Conservation (phyloP, 2,329 filamentous ascomycete species). For the Emergomyces pasteurianus region DNA sequence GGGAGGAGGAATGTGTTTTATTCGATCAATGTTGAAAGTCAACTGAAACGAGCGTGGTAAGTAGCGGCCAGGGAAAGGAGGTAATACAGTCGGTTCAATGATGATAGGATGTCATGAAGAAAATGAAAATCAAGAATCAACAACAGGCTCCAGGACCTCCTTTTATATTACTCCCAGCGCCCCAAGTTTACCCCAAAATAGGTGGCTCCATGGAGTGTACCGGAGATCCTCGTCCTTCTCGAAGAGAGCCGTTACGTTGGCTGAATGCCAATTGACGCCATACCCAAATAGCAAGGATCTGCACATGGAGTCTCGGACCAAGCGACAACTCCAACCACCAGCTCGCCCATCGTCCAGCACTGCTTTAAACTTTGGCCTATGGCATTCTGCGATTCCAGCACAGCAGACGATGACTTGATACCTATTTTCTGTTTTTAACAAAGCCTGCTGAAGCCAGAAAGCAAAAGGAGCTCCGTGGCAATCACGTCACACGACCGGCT, state of each 20-base stretch:
- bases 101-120: neutral
- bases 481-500: neutral
- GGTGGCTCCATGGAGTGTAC: neutral
- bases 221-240: neutral
- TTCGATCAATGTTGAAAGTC: neutral
- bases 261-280: neutral
- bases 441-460: neutral
- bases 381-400: neutral
- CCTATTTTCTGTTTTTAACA: neutral
- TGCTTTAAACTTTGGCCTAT: neutral
- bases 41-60: neutral
- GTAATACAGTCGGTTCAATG: neutral
- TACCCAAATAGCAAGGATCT: slow-evolving; percentile 1
- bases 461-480: neutral
- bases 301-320: neutral
- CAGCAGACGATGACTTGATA: neutral
- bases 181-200: neutral
- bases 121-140: neutral
- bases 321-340: neutral
- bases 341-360: neutral
- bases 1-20: neutral
- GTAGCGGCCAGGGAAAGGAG: neutral
- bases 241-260: neutral
- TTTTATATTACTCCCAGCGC: neutral
- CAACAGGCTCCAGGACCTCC: neutral